These are phyloP conservation scores for Phytophthora colocasiae DNA, from an alignment of 352 stramenopile species.

Conservation along the genomic window DNA sequence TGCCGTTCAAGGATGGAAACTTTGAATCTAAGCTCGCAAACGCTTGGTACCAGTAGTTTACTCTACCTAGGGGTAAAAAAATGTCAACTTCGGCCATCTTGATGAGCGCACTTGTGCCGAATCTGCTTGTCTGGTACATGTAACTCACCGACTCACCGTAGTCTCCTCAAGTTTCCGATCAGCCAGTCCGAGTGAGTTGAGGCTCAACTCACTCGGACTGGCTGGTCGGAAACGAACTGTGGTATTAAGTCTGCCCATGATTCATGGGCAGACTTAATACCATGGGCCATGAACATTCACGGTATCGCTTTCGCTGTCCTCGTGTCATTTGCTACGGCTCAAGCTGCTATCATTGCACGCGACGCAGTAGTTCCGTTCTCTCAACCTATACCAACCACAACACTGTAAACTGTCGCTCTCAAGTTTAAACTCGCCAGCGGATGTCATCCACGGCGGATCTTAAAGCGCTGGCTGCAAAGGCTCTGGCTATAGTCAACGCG, in stretches of 20 bases:
- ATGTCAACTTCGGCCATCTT: no score
- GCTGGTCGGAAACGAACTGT: no score
- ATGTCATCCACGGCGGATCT: constrained; percentile 14
- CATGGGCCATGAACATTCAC: no score
- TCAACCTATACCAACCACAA: constrained; percentile 13
- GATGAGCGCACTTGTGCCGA: no score
- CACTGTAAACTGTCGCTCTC: neutral
- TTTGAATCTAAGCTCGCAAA: neutral
- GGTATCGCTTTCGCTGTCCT: neutral
- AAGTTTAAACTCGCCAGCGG: constrained; percentile 7
- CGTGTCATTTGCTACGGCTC: neutral
- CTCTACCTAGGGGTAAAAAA: no score
- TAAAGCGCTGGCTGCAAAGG: constrained; percentile 35
- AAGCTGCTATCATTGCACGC: constrained; percentile 23
- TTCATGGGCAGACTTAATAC: no score
- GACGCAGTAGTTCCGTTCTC: constrained; percentile 21
- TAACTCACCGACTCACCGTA: no score
- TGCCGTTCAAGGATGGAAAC: constrained; percentile 1
- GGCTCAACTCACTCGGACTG: no score
- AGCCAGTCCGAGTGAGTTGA: no score
- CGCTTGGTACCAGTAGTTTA: neutral
- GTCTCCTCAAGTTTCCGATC: no score
- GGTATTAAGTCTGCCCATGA: no score
- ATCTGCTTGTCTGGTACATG: no score
- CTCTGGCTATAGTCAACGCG: constrained; percentile 27